Percentiles rank a stretch among this genome's conserved stretches.
phyloP scores from a whole-genome alignment of 306 rosid species.

The Castanea sativa region DNA sequence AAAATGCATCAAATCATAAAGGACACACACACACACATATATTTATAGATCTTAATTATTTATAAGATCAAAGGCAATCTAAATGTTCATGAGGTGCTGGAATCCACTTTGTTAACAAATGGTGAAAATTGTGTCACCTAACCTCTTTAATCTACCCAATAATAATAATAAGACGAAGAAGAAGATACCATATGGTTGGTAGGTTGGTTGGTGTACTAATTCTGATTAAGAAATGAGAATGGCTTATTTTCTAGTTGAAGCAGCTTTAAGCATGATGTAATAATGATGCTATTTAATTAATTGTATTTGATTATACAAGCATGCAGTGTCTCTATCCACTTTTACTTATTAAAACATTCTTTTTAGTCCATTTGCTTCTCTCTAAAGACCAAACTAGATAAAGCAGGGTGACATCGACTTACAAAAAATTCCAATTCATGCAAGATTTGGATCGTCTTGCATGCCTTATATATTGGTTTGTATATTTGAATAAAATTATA shows the following conservation, averaged over 20 bases:
- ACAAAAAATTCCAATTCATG: no score
- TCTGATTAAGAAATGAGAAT: neutral
- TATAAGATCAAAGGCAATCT: neutral
- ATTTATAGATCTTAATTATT: neutral
- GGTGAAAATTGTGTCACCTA: slow-evolving; percentile 1
- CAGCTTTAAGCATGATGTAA: slow-evolving; percentile 3
- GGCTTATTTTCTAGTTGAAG: neutral
- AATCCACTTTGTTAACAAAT: slow-evolving; percentile 7
- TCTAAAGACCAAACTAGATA: no score
- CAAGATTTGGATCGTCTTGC: no score
- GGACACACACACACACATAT: no score
- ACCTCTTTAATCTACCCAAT: neutral
- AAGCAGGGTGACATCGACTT: no score
- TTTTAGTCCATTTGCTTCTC: neutral
- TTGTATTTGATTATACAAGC: neutral
- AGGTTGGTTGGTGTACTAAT: slow-evolving; percentile 9
- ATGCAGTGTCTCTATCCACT: neutral
- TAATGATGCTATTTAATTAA: neutral
- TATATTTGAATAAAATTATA: no score
- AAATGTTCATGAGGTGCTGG: slow-evolving; percentile 6
- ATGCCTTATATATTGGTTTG: no score
- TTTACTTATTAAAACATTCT: neutral
- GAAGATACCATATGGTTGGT: neutral
- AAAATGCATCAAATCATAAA: no score
- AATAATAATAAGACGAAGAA: neutral